Base-by-base conservation (phyloP, 208 protist species). In the Acanthamoeba divionensis region DNA sequence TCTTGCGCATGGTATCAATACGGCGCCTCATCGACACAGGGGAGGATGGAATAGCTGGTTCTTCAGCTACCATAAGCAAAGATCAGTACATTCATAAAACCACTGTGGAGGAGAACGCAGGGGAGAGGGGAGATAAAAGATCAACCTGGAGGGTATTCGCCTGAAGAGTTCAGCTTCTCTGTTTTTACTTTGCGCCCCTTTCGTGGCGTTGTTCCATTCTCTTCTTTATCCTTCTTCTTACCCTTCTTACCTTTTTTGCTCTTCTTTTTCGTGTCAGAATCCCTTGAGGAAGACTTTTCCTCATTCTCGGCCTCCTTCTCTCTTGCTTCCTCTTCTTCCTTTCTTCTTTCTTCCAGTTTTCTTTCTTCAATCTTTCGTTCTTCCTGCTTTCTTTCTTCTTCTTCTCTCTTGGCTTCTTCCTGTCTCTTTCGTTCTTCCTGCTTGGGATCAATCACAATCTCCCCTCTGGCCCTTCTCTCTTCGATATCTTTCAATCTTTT, bases 1-100 rank as follows among this genome's bases (percentile, higher is more conserved):
- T 57, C 67, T 79, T 79, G 33, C 67, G 67, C 18, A 79, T 24
- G 26, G 67, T 79, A 47, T 79, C 67, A 31, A 79, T 79, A 31
- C 67, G 67, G 7, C 67, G 33, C 26, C 67, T 41, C 67, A 79
- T 79, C 26, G 67, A 79, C 4, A 79, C 67, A 2, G 67, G 67
- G n/a, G 67, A 79, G n/a, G 67, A 18, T 13, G 65, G 21, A 1
- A 29, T 45, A 48, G 13, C 41, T 26, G 67, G 10, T n/a, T 67
- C n/a, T n/a, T n/a, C n/a, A n/a, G n/a, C n/a, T n/a, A n/a, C n/a
- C n/a, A n/a, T n/a, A n/a, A n/a, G n/a, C n/a, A n/a, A n/a, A n/a
- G n/a, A n/a, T n/a, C n/a, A n/a, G n/a, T n/a, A n/a, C n/a, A n/a
- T n/a, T n/a, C n/a, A n/a, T n/a, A n/a, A n/a, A n/a, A n/a, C n/a